These are phyloP conservation scores for Schizophyllum amplum DNA, from an alignment of 1,284 basidiomycete species.

Conservation along the genomic window DNA sequence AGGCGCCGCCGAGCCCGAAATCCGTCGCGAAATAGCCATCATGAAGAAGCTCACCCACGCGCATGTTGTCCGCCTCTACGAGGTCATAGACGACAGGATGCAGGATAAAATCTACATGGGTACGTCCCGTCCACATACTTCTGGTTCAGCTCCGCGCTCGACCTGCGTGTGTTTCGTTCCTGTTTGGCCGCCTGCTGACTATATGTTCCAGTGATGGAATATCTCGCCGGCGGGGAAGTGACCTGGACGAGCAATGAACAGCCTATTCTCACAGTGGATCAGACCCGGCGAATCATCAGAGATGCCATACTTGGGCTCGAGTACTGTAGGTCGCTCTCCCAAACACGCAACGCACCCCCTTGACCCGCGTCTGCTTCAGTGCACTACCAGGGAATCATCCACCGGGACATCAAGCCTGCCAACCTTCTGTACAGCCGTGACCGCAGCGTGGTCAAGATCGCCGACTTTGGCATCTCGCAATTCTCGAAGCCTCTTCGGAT, in stretches of 20 bases:
- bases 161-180: background rate
- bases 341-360: constrained; percentile 4
- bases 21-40: constrained; percentile 90
- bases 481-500: constrained; percentile 82
- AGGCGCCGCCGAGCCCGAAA: constrained; percentile 71
- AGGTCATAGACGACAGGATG: constrained; percentile 93
- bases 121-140: constrained; percentile 32
- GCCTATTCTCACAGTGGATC: constrained; percentile 76
- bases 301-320: constrained; percentile 92
- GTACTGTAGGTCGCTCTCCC: constrained; percentile 57
- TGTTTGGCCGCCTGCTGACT: constrained; percentile 1
- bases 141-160: background rate
- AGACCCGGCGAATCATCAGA: constrained; percentile 82
- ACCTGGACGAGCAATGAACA: constrained; percentile 71
- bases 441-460: constrained; percentile 87
- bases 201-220: constrained; percentile 76
- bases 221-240: constrained; percentile 90
- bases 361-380: constrained; percentile 48
- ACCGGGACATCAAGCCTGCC: constrained; percentile 98
- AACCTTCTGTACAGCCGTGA: constrained; percentile 90
- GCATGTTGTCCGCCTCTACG: constrained; percentile 86
- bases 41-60: constrained; percentile 95
- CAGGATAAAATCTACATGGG: constrained; percentile 92
- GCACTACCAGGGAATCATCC: constrained; percentile 96
- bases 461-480: constrained; percentile 95